Evolutionary conservation across 805 yeast genomes (phyloP), one percentile per base, ranked within the genome.

Genomic region (Cyberlindnera samutprakarnensis): DNA sequence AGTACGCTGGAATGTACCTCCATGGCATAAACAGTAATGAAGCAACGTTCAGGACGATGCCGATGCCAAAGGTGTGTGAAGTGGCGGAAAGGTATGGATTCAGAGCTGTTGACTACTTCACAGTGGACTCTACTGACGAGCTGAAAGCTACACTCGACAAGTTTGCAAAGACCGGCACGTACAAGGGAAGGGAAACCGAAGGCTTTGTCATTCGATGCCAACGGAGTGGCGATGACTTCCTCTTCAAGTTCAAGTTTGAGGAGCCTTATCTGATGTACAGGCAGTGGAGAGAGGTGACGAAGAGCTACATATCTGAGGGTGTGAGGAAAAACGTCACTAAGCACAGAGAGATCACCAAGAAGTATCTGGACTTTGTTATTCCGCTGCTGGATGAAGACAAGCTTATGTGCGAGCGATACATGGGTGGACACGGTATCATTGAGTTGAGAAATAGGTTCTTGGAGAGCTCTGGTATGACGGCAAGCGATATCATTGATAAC

Each of bases 251-350:
- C 62, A 92, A 92, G 56, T 92, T 92, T 54, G 95, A 87, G 44
- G 95, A 92, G 57, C 98, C 98, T 0, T 92, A 92, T 52, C 59
- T 87, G 27, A 69, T 92, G 69, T 92, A 87, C 55, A 68, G 99
- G 37, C 84, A 82, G 46, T 75, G 94, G 72, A 69, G 99, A 43
- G 97, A 92, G 48, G 82, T 76, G 2, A 86, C 96, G 1, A 78
- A 72, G 49, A 62, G 61, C 27, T 70, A 71, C 38, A 64, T 82
- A 8, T 36, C 47, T 0, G 36, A 41, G 11, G 36, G 39, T 28
- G 28, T 37, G 43, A 51, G 56, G 42, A 34, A 47, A 10, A 53
- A 66, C 11, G 56, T 67, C 6, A 56, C 54, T 14, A 69, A 70
- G 35, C 86, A 83, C 49, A 70, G 67, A 33, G 64, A 64, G 30